Conservation (phyloP, 2,329 filamentous ascomycete species). For the Plectosphaerella cucumerina region DNA sequence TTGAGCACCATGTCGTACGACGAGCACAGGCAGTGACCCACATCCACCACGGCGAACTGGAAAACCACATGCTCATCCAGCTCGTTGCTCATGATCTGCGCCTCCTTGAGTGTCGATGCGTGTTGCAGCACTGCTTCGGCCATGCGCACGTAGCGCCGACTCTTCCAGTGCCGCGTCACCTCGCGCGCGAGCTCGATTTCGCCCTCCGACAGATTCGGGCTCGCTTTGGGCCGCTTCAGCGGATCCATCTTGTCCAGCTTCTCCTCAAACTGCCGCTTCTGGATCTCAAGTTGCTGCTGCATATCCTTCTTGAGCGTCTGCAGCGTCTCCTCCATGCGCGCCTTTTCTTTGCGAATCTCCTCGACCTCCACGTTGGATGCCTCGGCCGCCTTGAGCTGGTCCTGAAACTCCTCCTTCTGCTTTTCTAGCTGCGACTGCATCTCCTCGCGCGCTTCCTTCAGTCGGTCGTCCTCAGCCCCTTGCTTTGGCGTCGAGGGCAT, state of each 20-base stretch:
- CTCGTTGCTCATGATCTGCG: conserved; percentile 95
- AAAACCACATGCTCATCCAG: conserved; percentile 91
- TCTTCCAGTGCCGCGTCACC: conserved; percentile 71
- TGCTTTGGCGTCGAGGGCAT: conserved; percentile 89
- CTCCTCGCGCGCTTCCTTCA: conserved; percentile 73
- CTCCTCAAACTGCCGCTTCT: conserved; percentile 79
- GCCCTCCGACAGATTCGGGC: conserved; percentile 62
- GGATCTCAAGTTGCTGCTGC: conserved; percentile 77
- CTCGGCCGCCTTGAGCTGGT: conserved; percentile 71
- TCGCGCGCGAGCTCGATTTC: conserved; percentile 68
- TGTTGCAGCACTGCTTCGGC: conserved; percentile 87
- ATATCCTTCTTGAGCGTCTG: conserved; percentile 79
- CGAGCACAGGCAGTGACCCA: conserved; percentile 83
- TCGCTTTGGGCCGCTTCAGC: conserved; percentile 55
- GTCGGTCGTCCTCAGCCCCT: conserved; percentile 68
- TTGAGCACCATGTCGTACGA: conserved; percentile 97
- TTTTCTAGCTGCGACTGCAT: conserved; percentile 80
- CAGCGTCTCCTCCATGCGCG: conserved; percentile 78
- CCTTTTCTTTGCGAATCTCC: conserved; percentile 78
- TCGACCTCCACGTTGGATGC: conserved; percentile 74
- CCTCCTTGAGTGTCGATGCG: conserved; percentile 85
- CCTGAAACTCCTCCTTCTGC: conserved; percentile 78
- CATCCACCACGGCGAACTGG: conserved; percentile 88
- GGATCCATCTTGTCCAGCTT: conserved; percentile 75
- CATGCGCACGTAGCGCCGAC: conserved; percentile 87